Evolutionary conservation across 73 alveolate species (phyloP).

Genomic region (Symbiodinium pilosum): DNA sequence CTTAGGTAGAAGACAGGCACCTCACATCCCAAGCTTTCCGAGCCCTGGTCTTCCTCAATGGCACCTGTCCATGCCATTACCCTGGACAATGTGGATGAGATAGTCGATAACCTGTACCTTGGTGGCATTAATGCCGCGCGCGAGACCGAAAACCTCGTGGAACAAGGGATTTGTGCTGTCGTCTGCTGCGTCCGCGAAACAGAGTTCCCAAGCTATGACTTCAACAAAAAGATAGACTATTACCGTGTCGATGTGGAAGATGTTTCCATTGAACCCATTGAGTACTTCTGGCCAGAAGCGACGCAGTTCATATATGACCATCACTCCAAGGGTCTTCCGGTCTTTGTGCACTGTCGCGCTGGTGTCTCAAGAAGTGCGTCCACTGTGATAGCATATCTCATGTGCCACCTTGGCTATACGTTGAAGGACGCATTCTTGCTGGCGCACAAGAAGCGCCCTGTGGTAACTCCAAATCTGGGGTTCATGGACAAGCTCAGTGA

Average conservation of each 20-base stretch:
- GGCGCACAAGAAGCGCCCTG: background rate
- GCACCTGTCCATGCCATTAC: background rate
- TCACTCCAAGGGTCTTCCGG: constrained; percentile 33
- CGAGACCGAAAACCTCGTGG: constrained; percentile 18
- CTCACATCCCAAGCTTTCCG: no score
- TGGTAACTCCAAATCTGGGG: constrained; percentile 66
- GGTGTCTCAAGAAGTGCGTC: constrained; percentile 90
- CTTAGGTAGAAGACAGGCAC: no score
- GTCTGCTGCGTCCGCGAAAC: constrained; percentile 46
- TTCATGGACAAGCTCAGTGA: constrained; percentile 76
- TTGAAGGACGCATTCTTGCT: constrained; percentile 66
- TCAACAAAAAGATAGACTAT: constrained; percentile 30
- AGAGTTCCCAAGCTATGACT: constrained; percentile 42
- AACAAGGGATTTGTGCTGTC: constrained; percentile 42
- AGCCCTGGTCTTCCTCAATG: no score
- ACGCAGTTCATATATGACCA: constrained; percentile 33
- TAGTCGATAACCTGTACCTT: constrained; percentile 14
- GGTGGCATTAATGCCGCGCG: constrained; percentile 62
- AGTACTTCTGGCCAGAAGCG: constrained; percentile 48
- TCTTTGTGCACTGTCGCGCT: constrained; percentile 78
- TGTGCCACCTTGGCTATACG: constrained; percentile 17
- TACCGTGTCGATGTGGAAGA: constrained; percentile 95
- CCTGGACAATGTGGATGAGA: background rate
- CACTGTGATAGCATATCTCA: constrained; percentile 59
- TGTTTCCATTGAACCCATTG: constrained; percentile 60